Percentiles rank a stretch among this genome's conserved stretches.
Evolutionary conservation across 2,329 filamentous ascomycete genomes (phyloP).

Genomic region (Epicoccum sorghinum): DNA sequence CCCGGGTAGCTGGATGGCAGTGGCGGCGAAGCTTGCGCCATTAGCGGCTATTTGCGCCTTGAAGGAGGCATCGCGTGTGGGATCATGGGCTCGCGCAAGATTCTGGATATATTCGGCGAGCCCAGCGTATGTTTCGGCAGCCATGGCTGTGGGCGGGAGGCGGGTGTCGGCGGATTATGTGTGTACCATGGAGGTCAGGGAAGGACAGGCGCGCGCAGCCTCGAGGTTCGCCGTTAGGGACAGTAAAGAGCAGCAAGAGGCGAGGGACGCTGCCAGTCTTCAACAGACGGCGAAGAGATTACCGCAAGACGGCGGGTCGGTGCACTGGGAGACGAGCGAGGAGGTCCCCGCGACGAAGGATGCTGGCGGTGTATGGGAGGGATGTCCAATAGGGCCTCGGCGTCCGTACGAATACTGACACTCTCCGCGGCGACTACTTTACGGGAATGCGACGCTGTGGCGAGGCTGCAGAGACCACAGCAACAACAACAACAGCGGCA

Average conservation of each 20-base stretch:
- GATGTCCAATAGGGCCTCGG: conserved; percentile 11
- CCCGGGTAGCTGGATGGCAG: conserved; percentile 75
- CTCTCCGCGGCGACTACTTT: background rate
- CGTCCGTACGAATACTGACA: background rate
- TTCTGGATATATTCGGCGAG: conserved; percentile 54
- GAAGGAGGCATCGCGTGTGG: conserved; percentile 52
- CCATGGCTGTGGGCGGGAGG: conserved; percentile 36
- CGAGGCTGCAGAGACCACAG: background rate
- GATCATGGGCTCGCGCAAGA: conserved; percentile 56
- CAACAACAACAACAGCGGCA: background rate
- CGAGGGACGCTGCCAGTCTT: conserved; percentile 4
- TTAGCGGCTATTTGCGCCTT: conserved; percentile 55
- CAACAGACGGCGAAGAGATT: conserved; percentile 2
- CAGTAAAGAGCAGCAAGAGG: conserved; percentile 4
- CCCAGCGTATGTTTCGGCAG: conserved; percentile 46
- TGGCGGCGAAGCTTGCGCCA: conserved; percentile 57
- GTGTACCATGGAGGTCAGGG: conserved; percentile 40
- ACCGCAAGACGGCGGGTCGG: conserved; percentile 10
- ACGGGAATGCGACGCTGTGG: conserved; percentile 3
- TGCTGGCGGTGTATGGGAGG: conserved; percentile 15
- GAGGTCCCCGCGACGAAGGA: conserved; percentile 13
- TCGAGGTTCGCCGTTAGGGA: conserved; percentile 11
- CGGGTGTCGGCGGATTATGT: conserved; percentile 38
- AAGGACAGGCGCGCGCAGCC: conserved; percentile 23
- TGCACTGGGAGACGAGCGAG: conserved; percentile 20